Percentiles rank a stretch among this genome's conserved stretches.
Evolutionary conservation across 2,329 filamentous ascomycete species (phyloP).

Genomic region (Lecanosticta acicola): DNA sequence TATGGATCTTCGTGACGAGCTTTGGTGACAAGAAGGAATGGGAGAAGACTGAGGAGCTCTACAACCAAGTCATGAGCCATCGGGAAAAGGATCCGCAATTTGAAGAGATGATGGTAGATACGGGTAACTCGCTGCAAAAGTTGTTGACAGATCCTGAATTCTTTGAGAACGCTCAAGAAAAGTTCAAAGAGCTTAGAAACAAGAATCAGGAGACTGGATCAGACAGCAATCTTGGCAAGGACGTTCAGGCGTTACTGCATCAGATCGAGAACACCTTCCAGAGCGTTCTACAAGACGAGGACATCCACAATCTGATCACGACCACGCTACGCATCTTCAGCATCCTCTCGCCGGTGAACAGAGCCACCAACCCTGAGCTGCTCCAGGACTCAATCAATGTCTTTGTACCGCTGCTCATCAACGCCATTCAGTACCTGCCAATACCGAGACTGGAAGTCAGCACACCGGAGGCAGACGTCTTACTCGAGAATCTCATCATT

Average conservation of each 20-base stretch:
- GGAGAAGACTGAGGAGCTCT: slow-evolving; percentile 64
- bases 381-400: slow-evolving; percentile 71
- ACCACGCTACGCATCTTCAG: slow-evolving; percentile 61
- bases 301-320: slow-evolving; percentile 63
- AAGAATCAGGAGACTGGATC: slow-evolving; percentile 55
- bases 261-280: slow-evolving; percentile 63
- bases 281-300: slow-evolving; percentile 64
- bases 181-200: slow-evolving; percentile 54
- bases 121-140: slow-evolving; percentile 69
- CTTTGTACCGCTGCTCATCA: slow-evolving; percentile 71
- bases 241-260: slow-evolving; percentile 65
- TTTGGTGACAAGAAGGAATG: slow-evolving; percentile 72
- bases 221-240: slow-evolving; percentile 63
- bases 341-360: slow-evolving; percentile 61
- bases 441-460: slow-evolving; percentile 87
- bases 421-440: slow-evolving; percentile 77
- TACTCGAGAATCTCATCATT: slow-evolving; percentile 85
- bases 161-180: slow-evolving; percentile 67
- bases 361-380: slow-evolving; percentile 63
- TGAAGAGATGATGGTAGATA: slow-evolving; percentile 66
- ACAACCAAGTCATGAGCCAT: slow-evolving; percentile 67
- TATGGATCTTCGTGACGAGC: slow-evolving; percentile 73
- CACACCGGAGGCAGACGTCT: slow-evolving; percentile 73
- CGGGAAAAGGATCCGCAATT: slow-evolving; percentile 75
- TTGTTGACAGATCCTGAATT: slow-evolving; percentile 83